phyloP scores from a whole-genome alignment of 1,284 basidiomycete species.

The Xerocomus minutiporus region DNA sequence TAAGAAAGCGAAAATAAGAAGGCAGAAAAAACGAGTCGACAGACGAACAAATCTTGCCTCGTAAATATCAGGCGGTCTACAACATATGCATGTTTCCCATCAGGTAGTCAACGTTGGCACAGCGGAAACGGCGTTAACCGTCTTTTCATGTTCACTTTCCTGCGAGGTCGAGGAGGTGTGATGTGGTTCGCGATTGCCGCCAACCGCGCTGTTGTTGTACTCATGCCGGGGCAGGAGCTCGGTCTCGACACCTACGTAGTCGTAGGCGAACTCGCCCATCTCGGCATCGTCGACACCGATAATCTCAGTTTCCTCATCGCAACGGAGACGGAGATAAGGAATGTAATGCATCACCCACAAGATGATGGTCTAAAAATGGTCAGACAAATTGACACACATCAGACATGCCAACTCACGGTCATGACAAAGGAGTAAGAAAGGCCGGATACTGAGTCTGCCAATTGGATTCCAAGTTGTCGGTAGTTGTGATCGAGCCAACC shows the following conservation, averaged over 20 bases:
- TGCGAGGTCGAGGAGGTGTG: slow-evolving; percentile 25
- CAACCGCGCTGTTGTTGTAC: slow-evolving; percentile 13
- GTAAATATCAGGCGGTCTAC: background rate
- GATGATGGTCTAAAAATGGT: slow-evolving; percentile 64
- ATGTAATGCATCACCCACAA: slow-evolving; percentile 92
- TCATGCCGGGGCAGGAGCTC: slow-evolving; percentile 38
- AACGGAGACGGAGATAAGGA: slow-evolving; percentile 78
- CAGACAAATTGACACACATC: background rate
- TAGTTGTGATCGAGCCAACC: slow-evolving; percentile 91
- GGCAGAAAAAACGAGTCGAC: background rate
- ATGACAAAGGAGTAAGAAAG: slow-evolving; percentile 77
- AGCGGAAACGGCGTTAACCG: background rate
- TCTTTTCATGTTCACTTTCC: slow-evolving; percentile 30
- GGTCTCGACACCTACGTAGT: slow-evolving; percentile 75
- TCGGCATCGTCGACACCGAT: slow-evolving; percentile 91
- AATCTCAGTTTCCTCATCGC: slow-evolving; percentile 81
- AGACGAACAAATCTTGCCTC: background rate
- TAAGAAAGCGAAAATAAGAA: background rate
- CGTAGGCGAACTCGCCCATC: slow-evolving; percentile 93
- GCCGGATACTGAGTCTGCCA: slow-evolving; percentile 76
- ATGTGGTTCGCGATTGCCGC: slow-evolving; percentile 23
- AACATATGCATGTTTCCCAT: background rate
- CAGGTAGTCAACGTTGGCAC: slow-evolving; percentile 3
- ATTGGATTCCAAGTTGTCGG: slow-evolving; percentile 82
- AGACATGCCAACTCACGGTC: slow-evolving; percentile 48